Evolutionary conservation across 495 filamentous ascomycete genomes (phyloP), one percentile per base, ranked within the genome.

Genomic region (Acidomyces sp.): DNA sequence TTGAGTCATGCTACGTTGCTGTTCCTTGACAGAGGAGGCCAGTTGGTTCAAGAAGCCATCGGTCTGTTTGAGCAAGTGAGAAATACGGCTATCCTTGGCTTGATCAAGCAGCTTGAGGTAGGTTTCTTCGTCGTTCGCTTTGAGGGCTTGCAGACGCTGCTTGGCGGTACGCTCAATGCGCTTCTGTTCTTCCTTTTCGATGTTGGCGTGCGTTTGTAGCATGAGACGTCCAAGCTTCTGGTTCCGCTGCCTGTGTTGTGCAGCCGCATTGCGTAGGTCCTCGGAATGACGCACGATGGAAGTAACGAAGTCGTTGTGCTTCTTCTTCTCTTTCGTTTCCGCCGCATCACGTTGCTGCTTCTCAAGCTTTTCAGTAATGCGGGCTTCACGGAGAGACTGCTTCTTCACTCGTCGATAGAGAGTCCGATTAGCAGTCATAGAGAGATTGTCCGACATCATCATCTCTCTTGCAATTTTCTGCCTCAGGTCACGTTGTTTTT

Each of bases 141-240:
- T 96, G 62, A 97, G 67, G 22, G 92, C 92, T 62, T 93, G 85
- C 28, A 97, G 82, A 95, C 90, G 92, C 62, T 96, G 90, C 66
- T 95, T 96, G 22, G 90, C 90, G 11, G 87, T 97, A 40, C 92
- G 72, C 61, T 97, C 90, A 49, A 96, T 77, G 46, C 90, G 79
- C 63, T 90, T 93, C 69, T 95, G 88, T 66, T 97, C 90, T 66
- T 97, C 90, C 59, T 94, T 93, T 62, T 96, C 90, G 61, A 96
- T 95, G 59, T 86, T 78, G 62, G 87, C 82, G 54, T 97, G 90
- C 25, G 93, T 85, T 29, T 69, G 56, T 23, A 82, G 63, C 83
- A 94, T 93, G 60, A 82, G 72, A 13, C 84, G 79, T 37, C 86
- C 84, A 37, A 95, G 62, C 62, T 92, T 95, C 54, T 84, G 77